Base-by-base conservation (phyloP, 2,329 filamentous ascomycete species). In the Ascochyta koolunga region DNA sequence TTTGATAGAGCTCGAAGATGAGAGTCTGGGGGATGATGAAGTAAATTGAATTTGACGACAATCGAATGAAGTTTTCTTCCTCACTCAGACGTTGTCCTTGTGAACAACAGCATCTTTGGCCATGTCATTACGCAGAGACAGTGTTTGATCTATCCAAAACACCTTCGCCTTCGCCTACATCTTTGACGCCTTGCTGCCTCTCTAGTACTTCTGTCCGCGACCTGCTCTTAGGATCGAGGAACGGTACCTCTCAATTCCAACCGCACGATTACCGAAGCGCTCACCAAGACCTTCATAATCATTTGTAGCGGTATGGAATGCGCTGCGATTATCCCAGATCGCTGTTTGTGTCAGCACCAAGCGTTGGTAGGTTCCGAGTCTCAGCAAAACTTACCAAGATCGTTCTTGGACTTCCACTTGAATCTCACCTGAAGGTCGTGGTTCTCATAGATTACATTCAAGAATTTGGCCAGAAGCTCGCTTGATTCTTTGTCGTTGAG, bases 381-480 rank as follows among this genome's bases (percentile, higher is more conserved):
- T n/a, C 1, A 15, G 15, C 18, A 29, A 4, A 8, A 50, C 59
- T 24, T 39, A 60, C 58, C 61, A 24, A 62, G 31, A 47, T 62
- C 62, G 24, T 61, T 63, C 39, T 53, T 39, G 10, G 38, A 54
- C 21, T 29, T 58, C 77, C 77, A 78, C 50, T 74, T 74, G 60
- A 78, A 74, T 9, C 77, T 60, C 0, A 74, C 76, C 15, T 77
- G 60, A 29, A 71, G 65, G 59, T 78, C 77, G 38, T 78, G 76
- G 46, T 77, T 78, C 8, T 70, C 65, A 2, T 73, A 76, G 4
- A 65, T 57, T 5, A 56, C 27, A 4, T 38, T 36, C 11, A 46
- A 16, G 18, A 65, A 58, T 40, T 52, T 57, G 5, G 24, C 29
- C n/a, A 59, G 13, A 6, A 65, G n/a, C 25, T 56, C 60, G 2